Base-by-base conservation (phyloP, 495 filamentous ascomycete genomes). In the Penicilliopsis zonata region DNA sequence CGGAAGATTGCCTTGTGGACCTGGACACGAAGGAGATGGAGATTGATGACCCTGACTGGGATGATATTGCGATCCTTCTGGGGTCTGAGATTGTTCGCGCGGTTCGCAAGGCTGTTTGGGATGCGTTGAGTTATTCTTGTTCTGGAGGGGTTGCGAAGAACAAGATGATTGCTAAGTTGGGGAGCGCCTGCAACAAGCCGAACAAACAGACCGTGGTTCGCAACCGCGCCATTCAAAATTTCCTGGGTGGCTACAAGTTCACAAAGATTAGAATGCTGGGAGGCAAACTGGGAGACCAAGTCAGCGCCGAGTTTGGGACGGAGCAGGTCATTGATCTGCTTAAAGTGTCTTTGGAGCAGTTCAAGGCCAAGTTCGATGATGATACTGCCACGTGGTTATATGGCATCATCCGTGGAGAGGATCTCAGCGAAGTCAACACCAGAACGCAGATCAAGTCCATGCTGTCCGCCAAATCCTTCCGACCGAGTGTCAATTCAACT, bases 381-480 rank as follows among this genome's bases (percentile, higher is more conserved):
- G 84, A 94, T 23, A 92, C 79, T 2, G 87, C 85, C 10, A 60
- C 71, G 5, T 96, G 88, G 86, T 65, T 98, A 14, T 87, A 93
- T 58, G 70, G 80, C 33, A 77, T 79, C 13, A 77, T 95, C 26
- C 76, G 92, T 0, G 90, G 90, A 1, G 75, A 84, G 31, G 90
- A 98, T 50, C 53, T 59, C 24, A 92, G 79, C 47, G 86, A 94
- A 56, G 86, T 96, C 42, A 94, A 85, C 44, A 68, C 86, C 21
- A 73, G 90, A 36, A 94, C 86, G 9, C 81, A 86, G 44, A 93
- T 94, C 51, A 95, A 96, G 48, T 87, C 81, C 13, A 98, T 98
- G 90, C 69, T 95, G n/a, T 93, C 84, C 2, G 87, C 90, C 27
- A 98, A 98, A 48, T 90, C 86, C 0, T 98, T 98, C 42, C 71